A percentile compares a stretch with the other conserved stretches of the same genome.
Evolutionary conservation across 2,329 filamentous ascomycete genomes (phyloP).

Genomic region (Dactylellina cionopaga): DNA sequence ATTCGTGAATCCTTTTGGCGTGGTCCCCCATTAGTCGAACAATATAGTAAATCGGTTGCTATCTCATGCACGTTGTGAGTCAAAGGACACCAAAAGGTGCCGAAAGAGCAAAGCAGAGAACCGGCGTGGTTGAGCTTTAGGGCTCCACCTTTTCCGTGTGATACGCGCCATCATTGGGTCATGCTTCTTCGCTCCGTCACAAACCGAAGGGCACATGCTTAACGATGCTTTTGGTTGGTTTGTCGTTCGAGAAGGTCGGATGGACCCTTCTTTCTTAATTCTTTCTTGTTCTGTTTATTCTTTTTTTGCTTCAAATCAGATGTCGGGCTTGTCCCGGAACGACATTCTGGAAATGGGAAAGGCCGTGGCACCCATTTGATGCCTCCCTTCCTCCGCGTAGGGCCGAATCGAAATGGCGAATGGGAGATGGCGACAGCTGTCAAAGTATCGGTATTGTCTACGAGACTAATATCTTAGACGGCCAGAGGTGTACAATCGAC

Average conservation of each 20-base stretch:
- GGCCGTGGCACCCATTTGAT: constrained; percentile 14
- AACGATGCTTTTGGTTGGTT: constrained; percentile 38
- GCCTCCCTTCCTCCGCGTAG: constrained; percentile 24
- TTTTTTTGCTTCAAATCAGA: constrained; percentile 29
- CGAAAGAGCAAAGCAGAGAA: constrained; percentile 4
- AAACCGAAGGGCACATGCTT: constrained; percentile 33
- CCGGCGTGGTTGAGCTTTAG: background rate
- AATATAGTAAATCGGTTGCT: constrained; percentile 38
- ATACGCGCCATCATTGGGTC: constrained; percentile 51
- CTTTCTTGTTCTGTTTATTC: background rate
- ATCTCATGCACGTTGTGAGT: constrained; percentile 52
- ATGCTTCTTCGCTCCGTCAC: constrained; percentile 37
- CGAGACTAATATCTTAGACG: no score
- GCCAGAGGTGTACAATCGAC: no score
- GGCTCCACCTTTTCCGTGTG: constrained; percentile 29
- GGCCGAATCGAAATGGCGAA: constrained; percentile 43
- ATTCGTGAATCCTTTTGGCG: constrained; percentile 46
- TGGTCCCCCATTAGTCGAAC: constrained; percentile 30
- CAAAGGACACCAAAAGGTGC: constrained; percentile 33
- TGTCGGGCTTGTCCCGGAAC: constrained; percentile 48
- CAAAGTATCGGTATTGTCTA: constrained; percentile 19
- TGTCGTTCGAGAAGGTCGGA: constrained; percentile 45
- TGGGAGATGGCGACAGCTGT: constrained; percentile 35
- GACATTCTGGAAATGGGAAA: constrained; percentile 51
- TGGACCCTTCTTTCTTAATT: constrained; percentile 21